phyloP scores from a whole-genome alignment of 176 grass and related monocot genomes.

The Rhynchospora pubera region DNA sequence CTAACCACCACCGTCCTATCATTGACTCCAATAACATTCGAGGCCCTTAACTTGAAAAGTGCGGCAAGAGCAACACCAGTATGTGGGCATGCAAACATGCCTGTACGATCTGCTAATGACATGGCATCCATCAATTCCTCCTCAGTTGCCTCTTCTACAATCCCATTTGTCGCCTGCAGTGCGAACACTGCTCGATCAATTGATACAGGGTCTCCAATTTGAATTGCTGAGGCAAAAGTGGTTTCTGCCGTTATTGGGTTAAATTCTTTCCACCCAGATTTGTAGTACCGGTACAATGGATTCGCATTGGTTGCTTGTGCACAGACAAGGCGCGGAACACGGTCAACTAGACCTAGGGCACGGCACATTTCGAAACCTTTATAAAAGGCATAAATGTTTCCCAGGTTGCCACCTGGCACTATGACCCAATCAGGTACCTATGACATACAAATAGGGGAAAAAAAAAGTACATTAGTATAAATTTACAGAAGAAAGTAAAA shows the following conservation, averaged over 20 bases:
- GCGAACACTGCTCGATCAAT: slow-evolving; percentile 64
- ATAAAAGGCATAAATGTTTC: slow-evolving; percentile 97
- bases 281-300: slow-evolving; percentile 71
- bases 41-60: slow-evolving; percentile 69
- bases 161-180: slow-evolving; percentile 55
- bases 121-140: slow-evolving; percentile 97
- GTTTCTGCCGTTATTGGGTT: slow-evolving; percentile 47
- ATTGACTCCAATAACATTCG: slow-evolving; percentile 48
- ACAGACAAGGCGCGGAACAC: slow-evolving; percentile 65
- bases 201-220: slow-evolving; percentile 87
- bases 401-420: slow-evolving; percentile 78
- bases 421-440: slow-evolving; percentile 82
- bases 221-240: slow-evolving; percentile 71
- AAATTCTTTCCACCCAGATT: slow-evolving; percentile 71
- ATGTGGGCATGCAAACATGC: slow-evolving; percentile 96
- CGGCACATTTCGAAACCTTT: slow-evolving; percentile 98
- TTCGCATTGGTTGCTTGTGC: slow-evolving; percentile 87
- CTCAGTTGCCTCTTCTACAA: slow-evolving; percentile 81
- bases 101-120: slow-evolving; percentile 81
- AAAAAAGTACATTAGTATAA: not conserved
- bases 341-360: slow-evolving; percentile 64
- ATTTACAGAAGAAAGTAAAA: not conserved
- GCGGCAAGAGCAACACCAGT: slow-evolving; percentile 80
- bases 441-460: not conserved
- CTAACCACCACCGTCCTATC: slow-evolving; percentile 85